A percentile compares a stretch with the other conserved stretches of the same genome.
phyloP scores from a whole-genome alignment of 73 alveolate species.

The Breviolum minutum region DNA sequence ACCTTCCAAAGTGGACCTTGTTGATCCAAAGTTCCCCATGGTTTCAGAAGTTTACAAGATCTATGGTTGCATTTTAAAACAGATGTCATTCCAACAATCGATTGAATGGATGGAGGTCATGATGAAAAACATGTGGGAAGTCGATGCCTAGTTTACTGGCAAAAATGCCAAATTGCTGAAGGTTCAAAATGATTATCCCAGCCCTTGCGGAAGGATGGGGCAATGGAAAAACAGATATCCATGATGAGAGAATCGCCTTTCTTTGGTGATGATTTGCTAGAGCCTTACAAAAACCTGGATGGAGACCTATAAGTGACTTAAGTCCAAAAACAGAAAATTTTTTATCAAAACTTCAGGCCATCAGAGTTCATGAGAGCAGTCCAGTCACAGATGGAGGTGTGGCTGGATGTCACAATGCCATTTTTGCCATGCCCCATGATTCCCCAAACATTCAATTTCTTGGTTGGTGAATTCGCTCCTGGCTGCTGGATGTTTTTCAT shows the following conservation, averaged over 20 bases:
- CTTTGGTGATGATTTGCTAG: conserved; percentile 37
- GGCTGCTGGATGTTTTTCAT: too few species aligned
- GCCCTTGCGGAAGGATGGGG: conserved; percentile 20
- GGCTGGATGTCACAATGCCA: not conserved
- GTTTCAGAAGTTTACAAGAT: not conserved
- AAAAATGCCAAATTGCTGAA: not conserved
- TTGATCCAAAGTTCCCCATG: not conserved
- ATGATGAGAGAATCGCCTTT: conserved; percentile 57
- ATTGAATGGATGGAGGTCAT: too few species aligned
- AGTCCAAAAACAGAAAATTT: not conserved
- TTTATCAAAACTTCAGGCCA: conserved; percentile 5
- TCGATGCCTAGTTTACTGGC: not conserved
- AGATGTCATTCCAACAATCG: too few species aligned
- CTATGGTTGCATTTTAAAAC: too few species aligned
- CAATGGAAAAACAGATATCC: conserved; percentile 19
- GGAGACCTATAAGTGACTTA: not conserved
- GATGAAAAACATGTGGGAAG: too few species aligned
- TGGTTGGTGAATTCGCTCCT: too few species aligned
- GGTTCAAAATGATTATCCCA: not conserved
- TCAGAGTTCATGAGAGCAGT: conserved; percentile 32
- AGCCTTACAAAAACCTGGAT: not conserved
- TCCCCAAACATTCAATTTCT: too few species aligned
- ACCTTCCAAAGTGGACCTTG: not conserved
- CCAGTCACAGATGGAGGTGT: conserved; percentile 55
- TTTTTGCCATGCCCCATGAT: not conserved